phyloP scores from a whole-genome alignment of 139 green algal genomes.

The Chlorella sp. region DNA sequence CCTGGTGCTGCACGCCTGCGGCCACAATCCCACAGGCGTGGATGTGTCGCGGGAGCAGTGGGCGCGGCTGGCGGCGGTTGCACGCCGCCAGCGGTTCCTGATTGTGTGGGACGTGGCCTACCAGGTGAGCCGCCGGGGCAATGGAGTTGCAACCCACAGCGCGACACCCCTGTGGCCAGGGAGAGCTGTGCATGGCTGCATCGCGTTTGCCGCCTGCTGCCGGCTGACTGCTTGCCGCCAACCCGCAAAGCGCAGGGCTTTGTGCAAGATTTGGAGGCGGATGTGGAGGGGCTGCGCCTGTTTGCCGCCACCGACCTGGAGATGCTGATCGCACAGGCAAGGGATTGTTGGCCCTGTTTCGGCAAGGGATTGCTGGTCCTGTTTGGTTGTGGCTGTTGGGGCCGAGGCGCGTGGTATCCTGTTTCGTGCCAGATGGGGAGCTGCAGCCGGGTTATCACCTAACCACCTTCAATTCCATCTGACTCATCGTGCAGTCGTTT shows the following conservation, averaged over 20 bases:
- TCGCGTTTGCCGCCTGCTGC: too few species aligned
- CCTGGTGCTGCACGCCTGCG: slow-evolving; percentile 95
- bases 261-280: slow-evolving; percentile 83
- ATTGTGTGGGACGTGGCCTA: neutral
- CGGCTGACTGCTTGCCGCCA: slow-evolving; percentile 34
- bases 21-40: slow-evolving; percentile 97
- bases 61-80: slow-evolving; percentile 66
- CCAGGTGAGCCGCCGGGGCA: neutral
- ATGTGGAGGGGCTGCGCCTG: slow-evolving; percentile 83
- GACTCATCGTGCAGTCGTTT: slow-evolving; percentile 76
- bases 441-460: too few species aligned
- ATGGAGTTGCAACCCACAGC: neutral
- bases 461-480: too few species aligned
- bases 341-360: too few species aligned
- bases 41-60: slow-evolving; percentile 96
- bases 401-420: too few species aligned
- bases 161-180: too few species aligned
- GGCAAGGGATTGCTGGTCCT: too few species aligned
- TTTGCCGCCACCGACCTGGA: slow-evolving; percentile 89
- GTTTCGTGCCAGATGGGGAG: too few species aligned
- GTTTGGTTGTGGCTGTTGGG: too few species aligned
- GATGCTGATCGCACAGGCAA: slow-evolving; percentile 67
- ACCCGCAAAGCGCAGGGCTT: slow-evolving; percentile 73
- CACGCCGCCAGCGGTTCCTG: neutral
- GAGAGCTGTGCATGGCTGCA: neutral